phyloP scores from a whole-genome alignment of 495 filamentous ascomycete species.

The Lindgomyces ingoldianus region DNA sequence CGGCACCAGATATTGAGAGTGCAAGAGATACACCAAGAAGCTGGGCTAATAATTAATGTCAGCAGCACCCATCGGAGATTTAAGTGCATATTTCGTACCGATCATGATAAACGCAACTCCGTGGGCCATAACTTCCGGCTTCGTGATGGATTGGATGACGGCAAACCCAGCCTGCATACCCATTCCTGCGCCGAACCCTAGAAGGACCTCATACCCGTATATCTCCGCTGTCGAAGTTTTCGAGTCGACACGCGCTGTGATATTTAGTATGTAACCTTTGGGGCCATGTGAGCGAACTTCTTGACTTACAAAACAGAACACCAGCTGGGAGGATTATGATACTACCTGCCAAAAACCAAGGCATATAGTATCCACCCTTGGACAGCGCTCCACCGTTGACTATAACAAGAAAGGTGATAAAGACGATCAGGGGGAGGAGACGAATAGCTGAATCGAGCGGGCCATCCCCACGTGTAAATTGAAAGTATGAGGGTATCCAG shows the following conservation, averaged over 20 bases:
- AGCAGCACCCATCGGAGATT: not conserved
- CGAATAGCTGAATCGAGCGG: conserved; percentile 57
- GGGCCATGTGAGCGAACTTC: not conserved
- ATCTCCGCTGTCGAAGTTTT: not conserved
- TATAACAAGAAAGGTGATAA: conserved; percentile 6
- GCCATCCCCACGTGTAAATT: conserved; percentile 55
- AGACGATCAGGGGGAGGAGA: conserved; percentile 59
- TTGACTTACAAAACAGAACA: conserved; percentile 1
- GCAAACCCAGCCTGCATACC: not conserved
- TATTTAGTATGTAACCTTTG: not conserved
- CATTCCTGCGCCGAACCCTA: conserved; percentile 6
- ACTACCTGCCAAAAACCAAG: conserved; percentile 11
- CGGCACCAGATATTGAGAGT: conserved; percentile 8
- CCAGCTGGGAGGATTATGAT: not conserved
- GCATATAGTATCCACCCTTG: conserved; percentile 19
- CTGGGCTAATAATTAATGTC: conserved; percentile 8
- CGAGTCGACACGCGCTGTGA: not conserved
- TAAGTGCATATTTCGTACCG: too few relatives aligned
- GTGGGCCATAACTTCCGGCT: conserved; percentile 2
- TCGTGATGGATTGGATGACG: conserved; percentile 1
- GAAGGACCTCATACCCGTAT: conserved; percentile 9
- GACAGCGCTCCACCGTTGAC: conserved; percentile 1
- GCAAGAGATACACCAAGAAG: not conserved
- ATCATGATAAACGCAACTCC: not conserved
- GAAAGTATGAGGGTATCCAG: conserved; percentile 50